A percentile compares a stretch with the other conserved stretches of the same genome.
Evolutionary conservation across 1,139 yeast genomes (phyloP).

Genomic region (Groenewaldozyma auringiensis): DNA sequence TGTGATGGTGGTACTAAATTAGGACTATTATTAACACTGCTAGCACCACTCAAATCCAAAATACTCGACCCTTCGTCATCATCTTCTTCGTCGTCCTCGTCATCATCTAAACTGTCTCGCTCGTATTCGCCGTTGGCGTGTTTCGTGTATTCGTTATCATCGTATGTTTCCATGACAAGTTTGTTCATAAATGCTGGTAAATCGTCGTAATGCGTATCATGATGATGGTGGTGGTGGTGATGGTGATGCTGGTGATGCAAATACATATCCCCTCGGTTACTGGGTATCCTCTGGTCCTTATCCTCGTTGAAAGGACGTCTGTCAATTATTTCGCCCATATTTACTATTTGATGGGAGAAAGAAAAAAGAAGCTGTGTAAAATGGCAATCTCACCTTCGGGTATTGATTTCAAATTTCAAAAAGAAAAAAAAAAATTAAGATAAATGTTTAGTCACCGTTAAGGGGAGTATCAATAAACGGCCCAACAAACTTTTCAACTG

Average conservation of each 20-base stretch:
- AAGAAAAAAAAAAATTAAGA: too few species aligned
- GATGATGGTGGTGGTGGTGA: conserved; percentile 2
- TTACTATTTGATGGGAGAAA: too few species aligned
- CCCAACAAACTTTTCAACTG: too few species aligned
- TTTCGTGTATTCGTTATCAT: too few species aligned
- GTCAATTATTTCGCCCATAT: background rate
- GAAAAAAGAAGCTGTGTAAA: too few species aligned
- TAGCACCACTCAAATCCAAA: background rate
- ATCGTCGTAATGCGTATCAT: conserved; percentile 1
- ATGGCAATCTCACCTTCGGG: too few species aligned
- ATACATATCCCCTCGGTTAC: background rate
- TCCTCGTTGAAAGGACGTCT: background rate
- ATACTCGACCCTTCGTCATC: background rate
- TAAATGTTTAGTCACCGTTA: too few species aligned
- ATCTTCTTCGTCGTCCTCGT: background rate
- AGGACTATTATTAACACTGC: background rate
- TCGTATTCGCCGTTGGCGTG: too few species aligned
- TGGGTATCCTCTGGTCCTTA: background rate
- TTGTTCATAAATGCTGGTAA: background rate
- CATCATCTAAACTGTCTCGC: too few species aligned
- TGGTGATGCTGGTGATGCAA: background rate
- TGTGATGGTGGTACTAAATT: background rate
- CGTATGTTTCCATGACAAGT: background rate
- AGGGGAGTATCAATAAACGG: too few species aligned
- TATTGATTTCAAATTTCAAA: too few species aligned